Evolutionary conservation across 768 basidiomycete genomes (phyloP).

Genomic region (Trametes gibbosa): DNA sequence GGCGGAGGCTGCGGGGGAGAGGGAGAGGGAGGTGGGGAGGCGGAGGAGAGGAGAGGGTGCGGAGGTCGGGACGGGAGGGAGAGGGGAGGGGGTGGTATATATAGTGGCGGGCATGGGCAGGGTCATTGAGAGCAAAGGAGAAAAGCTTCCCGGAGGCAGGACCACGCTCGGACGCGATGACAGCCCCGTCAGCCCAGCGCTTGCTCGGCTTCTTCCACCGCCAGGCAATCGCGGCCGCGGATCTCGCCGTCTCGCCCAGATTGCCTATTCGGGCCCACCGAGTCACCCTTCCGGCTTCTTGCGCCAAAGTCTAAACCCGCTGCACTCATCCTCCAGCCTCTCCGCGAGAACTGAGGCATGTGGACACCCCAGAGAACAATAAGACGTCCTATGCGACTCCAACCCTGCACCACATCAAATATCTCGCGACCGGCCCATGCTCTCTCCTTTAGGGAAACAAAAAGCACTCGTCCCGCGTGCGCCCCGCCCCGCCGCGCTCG

Average conservation of each 20-base stretch:
- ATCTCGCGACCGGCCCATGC: conserved; percentile 2
- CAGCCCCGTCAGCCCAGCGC: not conserved
- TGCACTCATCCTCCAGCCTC: not conserved
- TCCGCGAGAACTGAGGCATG: not conserved
- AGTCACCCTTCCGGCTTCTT: conserved; percentile 9
- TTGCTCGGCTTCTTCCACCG: not conserved
- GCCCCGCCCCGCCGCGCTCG: not conserved
- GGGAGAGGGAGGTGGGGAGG: not conserved
- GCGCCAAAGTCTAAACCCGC: conserved; percentile 9
- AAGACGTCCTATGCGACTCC: conserved; percentile 7
- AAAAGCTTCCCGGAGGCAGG: not conserved
- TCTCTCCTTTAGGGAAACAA: not conserved
- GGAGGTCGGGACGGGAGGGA: conserved; percentile 5
- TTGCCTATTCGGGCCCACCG: not conserved
- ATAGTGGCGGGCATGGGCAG: not conserved
- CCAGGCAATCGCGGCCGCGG: conserved; percentile 16
- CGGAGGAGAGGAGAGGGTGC: conserved; percentile 3
- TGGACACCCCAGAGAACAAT: conserved; percentile 10
- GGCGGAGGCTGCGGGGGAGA: conserved; percentile 2
- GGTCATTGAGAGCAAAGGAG: conserved; percentile 1
- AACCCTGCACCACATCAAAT: conserved; percentile 18
- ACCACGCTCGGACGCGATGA: conserved; percentile 3
- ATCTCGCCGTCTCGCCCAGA: conserved; percentile 1
- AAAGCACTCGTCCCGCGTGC: not conserved
- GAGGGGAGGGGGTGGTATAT: conserved; percentile 2